Percentiles rank a stretch among this genome's conserved stretches.
phyloP scores from a whole-genome alignment of 352 stramenopile species.

The Phytophthora agathidicida region DNA sequence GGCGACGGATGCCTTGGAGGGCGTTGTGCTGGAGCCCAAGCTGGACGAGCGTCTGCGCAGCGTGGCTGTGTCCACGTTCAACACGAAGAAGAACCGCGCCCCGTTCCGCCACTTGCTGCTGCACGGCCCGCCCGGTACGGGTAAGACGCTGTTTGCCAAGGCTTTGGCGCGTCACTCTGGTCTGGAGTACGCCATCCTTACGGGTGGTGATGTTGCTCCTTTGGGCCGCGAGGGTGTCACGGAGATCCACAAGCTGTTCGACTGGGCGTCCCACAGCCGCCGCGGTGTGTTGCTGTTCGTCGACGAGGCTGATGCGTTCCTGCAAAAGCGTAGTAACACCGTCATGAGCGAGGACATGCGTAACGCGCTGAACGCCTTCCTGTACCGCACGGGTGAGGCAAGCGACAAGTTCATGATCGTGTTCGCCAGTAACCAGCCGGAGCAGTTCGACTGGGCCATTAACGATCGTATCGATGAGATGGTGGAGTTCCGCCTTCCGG shows the following conservation, averaged over 20 bases:
- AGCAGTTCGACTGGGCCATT: conserved; percentile 99
- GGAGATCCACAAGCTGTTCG: conserved; percentile 99
- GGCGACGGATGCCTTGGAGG: conserved; percentile 94
- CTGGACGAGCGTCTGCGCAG: conserved; percentile 94
- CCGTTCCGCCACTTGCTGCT: conserved; percentile 98
- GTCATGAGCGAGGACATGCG: conserved; percentile 97
- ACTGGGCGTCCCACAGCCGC: conserved; percentile 97
- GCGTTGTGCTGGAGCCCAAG: conserved; percentile 94
- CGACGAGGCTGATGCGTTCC: conserved; percentile 99
- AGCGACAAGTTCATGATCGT: conserved; percentile 99
- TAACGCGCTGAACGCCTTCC: conserved; percentile 99
- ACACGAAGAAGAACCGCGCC: conserved; percentile 98
- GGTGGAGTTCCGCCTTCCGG: conserved; percentile 96
- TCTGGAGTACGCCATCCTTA: conserved; percentile 99
- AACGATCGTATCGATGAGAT: conserved; percentile 99
- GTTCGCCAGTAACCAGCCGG: conserved; percentile 98
- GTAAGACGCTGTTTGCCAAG: conserved; percentile 99
- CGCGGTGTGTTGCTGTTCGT: conserved; percentile 98
- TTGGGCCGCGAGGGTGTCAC: conserved; percentile 97
- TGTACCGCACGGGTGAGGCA: conserved; percentile 97
- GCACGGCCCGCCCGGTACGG: conserved; percentile 97
- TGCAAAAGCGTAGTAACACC: conserved; percentile 96
- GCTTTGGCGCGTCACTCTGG: conserved; percentile 95
- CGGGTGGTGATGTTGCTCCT: conserved; percentile 98
- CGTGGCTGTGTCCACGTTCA: conserved; percentile 96